Base-by-base conservation (phyloP, 2,329 filamentous ascomycete genomes). In the Curvularia eragrostidis region DNA sequence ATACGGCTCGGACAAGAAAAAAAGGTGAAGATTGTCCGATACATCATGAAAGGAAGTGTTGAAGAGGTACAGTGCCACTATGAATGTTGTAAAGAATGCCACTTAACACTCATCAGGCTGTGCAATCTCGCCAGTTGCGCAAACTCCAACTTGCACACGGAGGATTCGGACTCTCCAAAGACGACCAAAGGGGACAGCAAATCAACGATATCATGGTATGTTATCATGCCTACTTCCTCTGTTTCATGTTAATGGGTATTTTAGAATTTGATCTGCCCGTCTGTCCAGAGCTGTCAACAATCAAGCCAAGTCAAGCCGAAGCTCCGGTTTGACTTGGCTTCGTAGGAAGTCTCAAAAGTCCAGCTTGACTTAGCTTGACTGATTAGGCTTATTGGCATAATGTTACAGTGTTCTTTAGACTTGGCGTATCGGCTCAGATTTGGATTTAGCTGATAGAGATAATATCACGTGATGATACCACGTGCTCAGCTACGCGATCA, bases 1-100 rank as follows among this genome's bases (percentile, higher is more conserved):
- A 68, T 83, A 3, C 77, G 83, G 0, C 69, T 85, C 0, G 80
- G 81, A 0, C 83, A 85, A 56, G 63, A 68, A 1, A 62, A 76
- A 5, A 52, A 77, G 9, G 83, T 85, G 0, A 54, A 67, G 0
- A 77, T 84, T 0, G 80, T 73, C 0, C 76, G 81, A 24, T 85
- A 85, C 42, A 70, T 83, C 0, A 75, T 84, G 0, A 82, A 84
- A 64, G 44, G 12, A 19, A 48, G 28, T 13, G 30, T 48, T 23
- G 44, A 48, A 15, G 44, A 48, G 28, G 44, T 48, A 48, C 7
- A 5, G 7, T 44, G 10, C 8, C 2, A 48, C 3, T 2, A 32
- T 15, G n/a, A 12, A 13, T 19, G 8, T 15, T 36, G 18, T 15
- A 34, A 18, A 21, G 5, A 10, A 32, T 24, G 15, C 0, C 5